Evolutionary conservation across 331 rosid species (phyloP).

Genomic region (Rosa hybrid): DNA sequence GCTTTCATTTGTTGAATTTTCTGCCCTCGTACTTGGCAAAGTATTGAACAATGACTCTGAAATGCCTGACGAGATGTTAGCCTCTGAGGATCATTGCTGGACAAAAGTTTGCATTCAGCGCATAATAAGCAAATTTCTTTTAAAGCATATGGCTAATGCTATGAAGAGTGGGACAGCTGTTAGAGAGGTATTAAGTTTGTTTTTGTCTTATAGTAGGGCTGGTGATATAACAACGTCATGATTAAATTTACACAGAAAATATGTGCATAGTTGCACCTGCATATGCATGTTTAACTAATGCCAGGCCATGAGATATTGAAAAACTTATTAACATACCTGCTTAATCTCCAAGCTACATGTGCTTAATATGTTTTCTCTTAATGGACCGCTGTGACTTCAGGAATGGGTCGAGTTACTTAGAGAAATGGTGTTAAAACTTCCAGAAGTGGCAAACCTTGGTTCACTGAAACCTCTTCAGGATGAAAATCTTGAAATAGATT

Average conservation of each 20-base stretch:
- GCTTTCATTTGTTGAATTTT: conserved; percentile 73
- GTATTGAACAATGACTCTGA: conserved; percentile 40
- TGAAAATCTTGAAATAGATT: conserved; percentile 67
- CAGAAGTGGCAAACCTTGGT: conserved; percentile 58
- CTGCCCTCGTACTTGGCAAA: conserved; percentile 49
- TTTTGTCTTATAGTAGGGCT: conserved; percentile 9
- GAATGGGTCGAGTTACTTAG: conserved; percentile 81
- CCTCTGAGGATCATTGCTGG: conserved; percentile 49
- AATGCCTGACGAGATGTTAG: conserved; percentile 26
- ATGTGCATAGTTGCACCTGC: neutral
- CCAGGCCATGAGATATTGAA: neutral
- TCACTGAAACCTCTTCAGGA: conserved; percentile 58
- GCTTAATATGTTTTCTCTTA: neutral
- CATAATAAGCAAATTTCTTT: conserved; percentile 57
- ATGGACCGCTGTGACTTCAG: conserved; percentile 46
- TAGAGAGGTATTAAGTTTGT: conserved; percentile 52
- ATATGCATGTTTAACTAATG: neutral
- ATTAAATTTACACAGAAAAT: neutral
- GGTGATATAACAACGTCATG: neutral
- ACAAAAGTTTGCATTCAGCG: conserved; percentile 60
- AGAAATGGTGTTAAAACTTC: conserved; percentile 81
- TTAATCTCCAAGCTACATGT: conserved; percentile 5
- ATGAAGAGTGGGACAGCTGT: conserved; percentile 68
- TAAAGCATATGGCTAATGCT: conserved; percentile 78
- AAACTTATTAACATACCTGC: neutral